phyloP scores from a whole-genome alignment of 345 rosid species.

The Syzygium oleosum region DNA sequence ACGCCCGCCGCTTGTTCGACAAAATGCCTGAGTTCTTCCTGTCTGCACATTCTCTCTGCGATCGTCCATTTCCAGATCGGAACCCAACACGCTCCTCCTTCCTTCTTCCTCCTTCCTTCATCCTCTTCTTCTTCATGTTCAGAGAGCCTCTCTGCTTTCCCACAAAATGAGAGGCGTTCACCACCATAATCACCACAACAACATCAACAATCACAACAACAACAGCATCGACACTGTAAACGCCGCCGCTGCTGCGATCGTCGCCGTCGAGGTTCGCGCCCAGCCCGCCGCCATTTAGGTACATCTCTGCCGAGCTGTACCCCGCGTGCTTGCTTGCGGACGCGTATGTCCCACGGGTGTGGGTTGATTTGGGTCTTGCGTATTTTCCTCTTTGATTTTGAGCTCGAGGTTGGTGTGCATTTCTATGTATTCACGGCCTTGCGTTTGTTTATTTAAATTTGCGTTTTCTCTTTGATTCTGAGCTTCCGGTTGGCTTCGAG shows the following conservation, averaged over 20 bases:
- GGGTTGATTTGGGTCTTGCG: not conserved
- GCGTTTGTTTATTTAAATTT: not conserved
- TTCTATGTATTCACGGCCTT: not conserved
- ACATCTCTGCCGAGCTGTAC: not conserved
- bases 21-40: too few species aligned
- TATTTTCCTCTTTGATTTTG: not conserved
- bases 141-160: not conserved
- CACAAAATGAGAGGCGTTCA: not conserved
- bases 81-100: not conserved
- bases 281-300: constrained; percentile 66
- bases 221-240: constrained; percentile 70
- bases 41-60: not conserved
- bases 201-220: not conserved
- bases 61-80: not conserved
- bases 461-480: not conserved
- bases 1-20: too few species aligned
- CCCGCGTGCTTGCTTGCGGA: too few species aligned
- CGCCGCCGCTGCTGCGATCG: constrained; percentile 97
- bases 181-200: not conserved
- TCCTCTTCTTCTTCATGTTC: not conserved
- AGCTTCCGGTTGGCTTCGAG: not conserved
- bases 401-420: not conserved
- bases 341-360: not conserved
- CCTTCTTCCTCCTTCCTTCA: not conserved
- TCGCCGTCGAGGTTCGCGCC: constrained; percentile 71